phyloP scores from a whole-genome alignment of 768 basidiomycete genomes.

The Rhodosporidiobolus odoratus region DNA sequence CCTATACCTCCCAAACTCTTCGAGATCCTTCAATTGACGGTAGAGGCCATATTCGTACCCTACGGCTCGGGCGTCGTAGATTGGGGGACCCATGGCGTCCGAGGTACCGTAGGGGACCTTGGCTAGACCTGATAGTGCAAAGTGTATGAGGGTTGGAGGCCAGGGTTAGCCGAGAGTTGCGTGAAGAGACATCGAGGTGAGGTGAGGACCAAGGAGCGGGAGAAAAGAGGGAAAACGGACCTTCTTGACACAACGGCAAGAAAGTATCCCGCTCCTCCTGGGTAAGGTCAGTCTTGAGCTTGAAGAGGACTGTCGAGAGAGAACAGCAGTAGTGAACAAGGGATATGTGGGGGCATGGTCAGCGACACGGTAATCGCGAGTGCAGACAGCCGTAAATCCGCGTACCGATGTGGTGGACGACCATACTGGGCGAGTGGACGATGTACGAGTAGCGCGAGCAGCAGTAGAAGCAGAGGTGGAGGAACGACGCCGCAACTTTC shows the following conservation, averaged over 20 bases:
- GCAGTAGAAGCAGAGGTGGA: neutral
- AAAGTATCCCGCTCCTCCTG: slow-evolving; percentile 24
- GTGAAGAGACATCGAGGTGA: neutral
- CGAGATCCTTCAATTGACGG: slow-evolving; percentile 21
- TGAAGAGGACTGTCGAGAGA: slow-evolving; percentile 27
- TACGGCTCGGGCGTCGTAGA: slow-evolving; percentile 9
- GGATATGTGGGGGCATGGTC: neutral
- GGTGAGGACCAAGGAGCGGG: no score
- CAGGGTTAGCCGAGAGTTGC: neutral
- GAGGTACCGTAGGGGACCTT: slow-evolving; percentile 30
- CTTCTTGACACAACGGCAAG: slow-evolving; percentile 26
- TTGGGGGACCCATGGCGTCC: slow-evolving; percentile 17
- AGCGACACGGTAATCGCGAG: neutral
- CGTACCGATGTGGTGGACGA: slow-evolving; percentile 35
- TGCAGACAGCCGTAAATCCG: no score
- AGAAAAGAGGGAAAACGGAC: neutral
- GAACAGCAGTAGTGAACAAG: neutral
- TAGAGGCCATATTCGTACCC: slow-evolving; percentile 24
- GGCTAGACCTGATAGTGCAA: slow-evolving; percentile 11
- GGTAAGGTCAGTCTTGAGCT: slow-evolving; percentile 32
- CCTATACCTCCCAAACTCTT: slow-evolving; percentile 24
- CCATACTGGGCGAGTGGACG: slow-evolving; percentile 5
- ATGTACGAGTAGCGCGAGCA: neutral
- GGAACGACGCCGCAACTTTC: neutral
- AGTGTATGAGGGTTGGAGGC: neutral